Percentiles rank a stretch among this genome's conserved stretches.
phyloP scores from a whole-genome alignment of 306 rosid species.

The Cercis canadensis region DNA sequence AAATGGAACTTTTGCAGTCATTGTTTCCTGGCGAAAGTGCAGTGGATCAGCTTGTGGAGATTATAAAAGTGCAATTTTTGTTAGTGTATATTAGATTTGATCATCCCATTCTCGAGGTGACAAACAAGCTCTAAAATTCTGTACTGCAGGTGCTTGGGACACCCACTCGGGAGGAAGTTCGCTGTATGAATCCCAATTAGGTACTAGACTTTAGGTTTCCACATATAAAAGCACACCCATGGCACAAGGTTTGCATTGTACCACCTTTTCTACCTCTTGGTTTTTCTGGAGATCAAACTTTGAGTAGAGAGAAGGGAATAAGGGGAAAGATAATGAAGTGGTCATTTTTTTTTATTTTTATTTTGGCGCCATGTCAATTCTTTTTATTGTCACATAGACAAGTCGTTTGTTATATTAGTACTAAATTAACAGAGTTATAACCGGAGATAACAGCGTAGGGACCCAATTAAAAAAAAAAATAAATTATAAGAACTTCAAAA shows the following conservation, averaged over 20 bases:
- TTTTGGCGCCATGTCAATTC: too few relatives aligned
- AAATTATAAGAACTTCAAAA: too few relatives aligned
- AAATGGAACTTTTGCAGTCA: too few relatives aligned
- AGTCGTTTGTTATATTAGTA: too few relatives aligned
- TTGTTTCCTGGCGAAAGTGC: constrained; percentile 96
- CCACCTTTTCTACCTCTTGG: constrained; percentile 13
- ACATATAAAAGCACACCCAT: too few relatives aligned
- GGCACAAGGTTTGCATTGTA: constrained; percentile 83
- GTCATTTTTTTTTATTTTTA: too few relatives aligned
- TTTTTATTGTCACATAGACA: too few relatives aligned
- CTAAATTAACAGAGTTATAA: too few relatives aligned
- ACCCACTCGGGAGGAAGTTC: constrained; percentile 97
- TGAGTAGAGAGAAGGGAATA: too few relatives aligned
- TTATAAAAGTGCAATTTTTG: constrained; percentile 70
- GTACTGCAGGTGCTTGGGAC: constrained; percentile 87
- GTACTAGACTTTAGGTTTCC: constrained; percentile 86
- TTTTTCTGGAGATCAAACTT: constrained; percentile 15
- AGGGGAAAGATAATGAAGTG: too few relatives aligned
- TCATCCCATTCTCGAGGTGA: neutral
- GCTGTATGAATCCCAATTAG: constrained; percentile 97
- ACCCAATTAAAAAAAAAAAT: too few relatives aligned
- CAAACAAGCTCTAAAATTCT: constrained; percentile 22
- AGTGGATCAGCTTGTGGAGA: constrained; percentile 96
- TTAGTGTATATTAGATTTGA: constrained; percentile 1
- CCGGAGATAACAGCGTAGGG: too few relatives aligned